Percentiles rank a stretch among this genome's conserved stretches.
These are phyloP conservation scores for Baudoinia panamericana DNA, from an alignment of 495 filamentous ascomycete genomes.

Conservation along the genomic window DNA sequence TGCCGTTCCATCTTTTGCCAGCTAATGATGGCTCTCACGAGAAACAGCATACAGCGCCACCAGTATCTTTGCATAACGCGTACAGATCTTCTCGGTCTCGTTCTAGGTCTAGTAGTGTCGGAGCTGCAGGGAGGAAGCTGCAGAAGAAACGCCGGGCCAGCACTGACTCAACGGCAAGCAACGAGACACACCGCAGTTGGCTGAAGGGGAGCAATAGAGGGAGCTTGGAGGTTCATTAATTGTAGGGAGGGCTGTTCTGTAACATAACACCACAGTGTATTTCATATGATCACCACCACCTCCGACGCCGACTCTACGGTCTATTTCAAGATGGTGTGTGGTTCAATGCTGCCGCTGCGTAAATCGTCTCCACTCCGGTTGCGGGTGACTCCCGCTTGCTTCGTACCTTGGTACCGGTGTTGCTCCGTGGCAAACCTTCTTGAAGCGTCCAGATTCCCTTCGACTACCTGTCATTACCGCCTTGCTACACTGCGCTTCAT, in stretches of 20 bases:
- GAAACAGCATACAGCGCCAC: slow-evolving; percentile 10
- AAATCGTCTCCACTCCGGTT: no score
- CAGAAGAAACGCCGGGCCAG: slow-evolving; percentile 19
- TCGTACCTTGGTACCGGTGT: not conserved
- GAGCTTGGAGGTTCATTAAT: not conserved
- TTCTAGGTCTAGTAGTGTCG: slow-evolving; percentile 10
- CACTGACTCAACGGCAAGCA: slow-evolving; percentile 2
- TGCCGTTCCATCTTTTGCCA: no score
- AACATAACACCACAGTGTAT: no score
- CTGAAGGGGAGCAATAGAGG: no score
- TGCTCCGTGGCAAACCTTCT: not conserved
- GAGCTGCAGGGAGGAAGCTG: slow-evolving; percentile 5
- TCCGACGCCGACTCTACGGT: no score
- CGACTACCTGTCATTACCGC: not conserved
- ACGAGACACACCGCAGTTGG: no score
- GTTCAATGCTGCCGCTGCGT: no score
- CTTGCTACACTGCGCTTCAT: slow-evolving; percentile 10
- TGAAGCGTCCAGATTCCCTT: not conserved
- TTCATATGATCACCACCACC: no score
- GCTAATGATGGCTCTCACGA: slow-evolving; percentile 6
- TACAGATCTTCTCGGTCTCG: no score
- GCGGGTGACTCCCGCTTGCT: no score
- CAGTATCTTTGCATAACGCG: slow-evolving; percentile 10
- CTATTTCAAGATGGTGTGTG: no score
- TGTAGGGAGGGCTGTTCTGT: no score